phyloP scores from a whole-genome alignment of 441 rosid species.

The Aquilaria agallochum region DNA sequence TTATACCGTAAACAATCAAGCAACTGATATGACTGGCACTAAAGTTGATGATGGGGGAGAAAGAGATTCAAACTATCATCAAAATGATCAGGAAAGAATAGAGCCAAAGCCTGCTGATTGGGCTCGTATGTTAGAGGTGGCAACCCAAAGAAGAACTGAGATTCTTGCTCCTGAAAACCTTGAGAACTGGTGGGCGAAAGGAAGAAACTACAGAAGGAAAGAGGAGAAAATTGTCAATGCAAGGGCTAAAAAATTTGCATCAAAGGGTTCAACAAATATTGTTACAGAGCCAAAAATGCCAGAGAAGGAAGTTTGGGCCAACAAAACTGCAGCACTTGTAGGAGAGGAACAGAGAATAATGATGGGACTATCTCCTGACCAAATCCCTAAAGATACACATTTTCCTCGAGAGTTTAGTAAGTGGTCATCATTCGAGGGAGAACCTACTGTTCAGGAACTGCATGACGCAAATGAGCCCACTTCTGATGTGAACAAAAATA shows the following conservation, averaged over 20 bases:
- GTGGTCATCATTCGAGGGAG: slow-evolving; percentile 25
- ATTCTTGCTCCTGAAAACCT: slow-evolving; percentile 92
- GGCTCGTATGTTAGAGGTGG: slow-evolving; percentile 73
- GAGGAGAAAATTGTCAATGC: slow-evolving; percentile 46
- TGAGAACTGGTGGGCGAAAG: slow-evolving; percentile 92
- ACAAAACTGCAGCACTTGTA: slow-evolving; percentile 20
- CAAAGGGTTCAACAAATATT: slow-evolving; percentile 20
- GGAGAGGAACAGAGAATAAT: slow-evolving; percentile 32
- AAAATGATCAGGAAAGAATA: slow-evolving; percentile 30
- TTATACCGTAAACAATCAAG: slow-evolving; percentile 34
- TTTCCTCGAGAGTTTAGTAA: slow-evolving; percentile 23
- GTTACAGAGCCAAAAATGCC: slow-evolving; percentile 14
- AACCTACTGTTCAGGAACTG: slow-evolving; percentile 17
- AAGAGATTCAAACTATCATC: slow-evolving; percentile 17
- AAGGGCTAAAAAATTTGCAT: slow-evolving; percentile 21
- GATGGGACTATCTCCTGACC: slow-evolving; percentile 26
- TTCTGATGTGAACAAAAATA: slow-evolving; percentile 43
- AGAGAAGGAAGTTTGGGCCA: slow-evolving; percentile 20
- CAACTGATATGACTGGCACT: slow-evolving; percentile 22
- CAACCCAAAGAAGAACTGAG: slow-evolving; percentile 83
- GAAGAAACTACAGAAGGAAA: slow-evolving; percentile 75
- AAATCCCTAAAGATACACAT: slow-evolving; percentile 15
- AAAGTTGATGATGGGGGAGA: slow-evolving; percentile 27
- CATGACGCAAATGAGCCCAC: slow-evolving; percentile 18
- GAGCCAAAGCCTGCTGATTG: slow-evolving; percentile 56